Conservation (phyloP, 2,329 filamentous ascomycete species). For the Diaporthe destruens region DNA sequence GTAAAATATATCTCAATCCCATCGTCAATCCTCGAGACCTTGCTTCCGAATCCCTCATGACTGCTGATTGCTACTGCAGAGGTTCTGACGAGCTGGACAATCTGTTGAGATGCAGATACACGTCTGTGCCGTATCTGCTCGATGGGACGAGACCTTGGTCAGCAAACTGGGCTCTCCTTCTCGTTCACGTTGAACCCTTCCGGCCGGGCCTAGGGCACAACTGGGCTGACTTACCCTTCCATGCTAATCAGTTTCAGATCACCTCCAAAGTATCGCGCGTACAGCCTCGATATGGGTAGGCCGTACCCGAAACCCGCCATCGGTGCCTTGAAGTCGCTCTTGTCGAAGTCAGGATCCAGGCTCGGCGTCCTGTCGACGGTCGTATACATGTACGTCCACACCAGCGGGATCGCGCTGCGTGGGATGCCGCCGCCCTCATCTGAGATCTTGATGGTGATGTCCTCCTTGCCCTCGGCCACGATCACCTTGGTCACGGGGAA, state of each 20-base stretch:
- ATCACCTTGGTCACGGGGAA: constrained; percentile 98
- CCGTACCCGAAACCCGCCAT: constrained; percentile 99
- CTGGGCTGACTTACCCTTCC: constrained; percentile 82
- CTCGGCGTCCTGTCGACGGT: constrained; percentile 96
- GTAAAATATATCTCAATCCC: constrained; percentile 60
- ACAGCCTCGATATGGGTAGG: constrained; percentile 91
- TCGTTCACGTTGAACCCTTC: background rate
- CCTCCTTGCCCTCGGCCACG: constrained; percentile 96
- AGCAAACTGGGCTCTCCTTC: background rate
- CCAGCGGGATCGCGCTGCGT: constrained; percentile 89
- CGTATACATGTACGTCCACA: constrained; percentile 99
- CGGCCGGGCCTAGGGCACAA: background rate
- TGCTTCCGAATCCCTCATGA: constrained; percentile 79
- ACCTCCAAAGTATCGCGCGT: constrained; percentile 96
- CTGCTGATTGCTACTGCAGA: constrained; percentile 92
- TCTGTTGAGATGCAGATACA: constrained; percentile 97
- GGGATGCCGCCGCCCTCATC: constrained; percentile 98
- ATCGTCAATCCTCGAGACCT: constrained; percentile 75
- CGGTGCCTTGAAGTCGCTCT: constrained; percentile 98
- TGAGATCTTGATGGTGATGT: constrained; percentile 98
- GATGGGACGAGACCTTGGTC: constrained; percentile 43
- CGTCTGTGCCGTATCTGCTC: constrained; percentile 92
- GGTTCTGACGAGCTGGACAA: constrained; percentile 96
- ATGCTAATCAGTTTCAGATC: constrained; percentile 98
- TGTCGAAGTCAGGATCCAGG: constrained; percentile 97